Percentiles rank a stretch among this genome's conserved stretches.
Evolutionary conservation across 2,329 filamentous ascomycete genomes (phyloP).

Genomic region (Penicillium sp.): DNA sequence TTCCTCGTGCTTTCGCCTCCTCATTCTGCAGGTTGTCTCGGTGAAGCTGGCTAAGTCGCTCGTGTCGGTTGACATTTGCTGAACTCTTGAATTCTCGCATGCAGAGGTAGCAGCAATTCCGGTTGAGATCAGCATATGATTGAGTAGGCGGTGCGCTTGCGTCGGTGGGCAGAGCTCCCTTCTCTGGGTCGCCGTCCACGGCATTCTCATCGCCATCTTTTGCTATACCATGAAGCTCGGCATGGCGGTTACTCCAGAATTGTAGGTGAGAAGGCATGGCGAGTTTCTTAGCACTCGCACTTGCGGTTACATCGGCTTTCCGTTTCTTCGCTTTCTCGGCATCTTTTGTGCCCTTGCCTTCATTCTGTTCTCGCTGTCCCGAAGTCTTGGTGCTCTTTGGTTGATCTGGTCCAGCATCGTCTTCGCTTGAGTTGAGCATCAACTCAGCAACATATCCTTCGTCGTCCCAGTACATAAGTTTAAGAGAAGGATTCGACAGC

Average conservation of each 20-base stretch:
- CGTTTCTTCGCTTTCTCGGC: constrained; percentile 49
- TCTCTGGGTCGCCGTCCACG: constrained; percentile 19
- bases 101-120: constrained; percentile 64
- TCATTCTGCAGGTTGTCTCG: constrained; percentile 57
- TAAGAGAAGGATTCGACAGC: constrained; percentile 66
- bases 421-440: constrained; percentile 57
- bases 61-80: constrained; percentile 60
- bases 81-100: constrained; percentile 58
- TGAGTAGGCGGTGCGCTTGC: constrained; percentile 46
- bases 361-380: constrained; percentile 20
- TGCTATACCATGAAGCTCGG: constrained; percentile 62
- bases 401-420: constrained; percentile 32
- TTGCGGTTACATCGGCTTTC: constrained; percentile 46
- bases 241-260: constrained; percentile 71
- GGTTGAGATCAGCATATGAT: constrained; percentile 62
- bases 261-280: constrained; percentile 66
- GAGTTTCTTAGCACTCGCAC: constrained; percentile 44
- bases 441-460: constrained; percentile 70
- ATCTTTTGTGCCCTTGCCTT: constrained; percentile 41
- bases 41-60: constrained; percentile 60
- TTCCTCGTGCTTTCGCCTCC: constrained; percentile 44
- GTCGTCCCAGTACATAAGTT: constrained; percentile 75
- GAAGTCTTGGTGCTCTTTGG: constrained; percentile 24
- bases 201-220: constrained; percentile 32
- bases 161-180: constrained; percentile 30